Percentiles rank a stretch among this genome's conserved stretches.
Evolutionary conservation across 257 asterid species (phyloP).

Genomic region (Solanum chiquidenum): DNA sequence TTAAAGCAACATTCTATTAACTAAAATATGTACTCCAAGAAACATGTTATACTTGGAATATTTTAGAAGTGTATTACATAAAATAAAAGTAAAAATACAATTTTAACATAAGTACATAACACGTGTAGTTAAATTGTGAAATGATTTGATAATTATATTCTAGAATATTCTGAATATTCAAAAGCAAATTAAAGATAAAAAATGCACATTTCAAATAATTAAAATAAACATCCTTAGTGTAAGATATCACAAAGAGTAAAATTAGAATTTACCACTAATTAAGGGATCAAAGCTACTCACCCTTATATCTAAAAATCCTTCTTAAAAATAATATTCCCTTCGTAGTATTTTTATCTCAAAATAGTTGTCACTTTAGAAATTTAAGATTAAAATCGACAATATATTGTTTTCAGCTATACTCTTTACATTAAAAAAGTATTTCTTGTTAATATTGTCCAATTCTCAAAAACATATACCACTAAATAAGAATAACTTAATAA

Average conservation of each 20-base stretch:
- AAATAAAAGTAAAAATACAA: not conserved
- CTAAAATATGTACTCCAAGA: not conserved
- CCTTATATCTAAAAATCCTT: not conserved
- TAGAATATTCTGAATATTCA: not conserved
- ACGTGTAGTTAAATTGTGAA: not conserved
- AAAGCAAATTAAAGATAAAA: not conserved
- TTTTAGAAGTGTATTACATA: not conserved
- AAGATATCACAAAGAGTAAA: not conserved
- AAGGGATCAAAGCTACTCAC: not conserved
- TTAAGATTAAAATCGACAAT: not conserved
- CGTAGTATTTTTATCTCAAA: not conserved
- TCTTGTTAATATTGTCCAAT: not conserved
- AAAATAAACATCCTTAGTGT: not conserved
- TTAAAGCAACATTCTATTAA: not conserved
- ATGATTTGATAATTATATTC: not conserved
- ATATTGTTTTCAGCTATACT: not conserved
- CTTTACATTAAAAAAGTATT: not conserved
- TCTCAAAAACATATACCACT: not conserved
- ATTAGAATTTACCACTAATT: not conserved
- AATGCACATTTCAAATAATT: not conserved
- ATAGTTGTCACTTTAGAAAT: not conserved
- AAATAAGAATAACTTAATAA: not conserved
- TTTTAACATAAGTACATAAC: too few relatives aligned
- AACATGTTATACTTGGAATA: not conserved
- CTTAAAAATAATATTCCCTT: not conserved